Conservation (phyloP, 1,284 basidiomycete species). For the Volvariella volvacea region DNA sequence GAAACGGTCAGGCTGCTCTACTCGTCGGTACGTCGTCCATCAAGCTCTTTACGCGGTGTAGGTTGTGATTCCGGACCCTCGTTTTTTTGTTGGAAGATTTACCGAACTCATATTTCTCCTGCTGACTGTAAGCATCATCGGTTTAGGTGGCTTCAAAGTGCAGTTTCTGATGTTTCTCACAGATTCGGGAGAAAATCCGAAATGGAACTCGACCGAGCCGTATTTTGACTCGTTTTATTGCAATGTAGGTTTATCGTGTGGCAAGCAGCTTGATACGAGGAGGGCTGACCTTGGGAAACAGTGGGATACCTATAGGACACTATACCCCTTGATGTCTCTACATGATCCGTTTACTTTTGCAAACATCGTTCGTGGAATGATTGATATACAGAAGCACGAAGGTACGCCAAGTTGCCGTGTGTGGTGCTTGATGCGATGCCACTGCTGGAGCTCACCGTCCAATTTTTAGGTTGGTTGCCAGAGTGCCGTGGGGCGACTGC, state of each 20-base stretch:
- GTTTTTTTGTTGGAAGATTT: no score
- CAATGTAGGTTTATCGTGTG: slow-evolving; percentile 36
- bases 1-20: slow-evolving; percentile 51
- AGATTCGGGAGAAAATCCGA: slow-evolving; percentile 68
- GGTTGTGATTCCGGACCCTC: no score
- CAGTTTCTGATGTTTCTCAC: slow-evolving; percentile 1
- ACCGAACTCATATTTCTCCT: slow-evolving; percentile 60
- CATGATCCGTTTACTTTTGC: slow-evolving; percentile 54
- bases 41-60: slow-evolving; percentile 5
- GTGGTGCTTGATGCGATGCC: background rate
- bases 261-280: background rate
- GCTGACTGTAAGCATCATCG: slow-evolving; percentile 44
- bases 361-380: slow-evolving; percentile 52
- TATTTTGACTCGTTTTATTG: slow-evolving; percentile 68
- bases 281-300: slow-evolving; percentile 14
- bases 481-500: slow-evolving; percentile 50
- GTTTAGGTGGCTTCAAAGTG: background rate
- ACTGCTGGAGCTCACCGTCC: background rate
- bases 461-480: slow-evolving; percentile 48
- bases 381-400: slow-evolving; percentile 63
- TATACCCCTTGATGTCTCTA: slow-evolving; percentile 54
- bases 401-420: slow-evolving; percentile 27
- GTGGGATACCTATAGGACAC: slow-evolving; percentile 62
- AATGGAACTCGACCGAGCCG: slow-evolving; percentile 58
- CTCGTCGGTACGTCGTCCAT: slow-evolving; percentile 37